phyloP scores from a whole-genome alignment of 2,329 filamentous ascomycete genomes.

The Aspergillus udagawae region DNA sequence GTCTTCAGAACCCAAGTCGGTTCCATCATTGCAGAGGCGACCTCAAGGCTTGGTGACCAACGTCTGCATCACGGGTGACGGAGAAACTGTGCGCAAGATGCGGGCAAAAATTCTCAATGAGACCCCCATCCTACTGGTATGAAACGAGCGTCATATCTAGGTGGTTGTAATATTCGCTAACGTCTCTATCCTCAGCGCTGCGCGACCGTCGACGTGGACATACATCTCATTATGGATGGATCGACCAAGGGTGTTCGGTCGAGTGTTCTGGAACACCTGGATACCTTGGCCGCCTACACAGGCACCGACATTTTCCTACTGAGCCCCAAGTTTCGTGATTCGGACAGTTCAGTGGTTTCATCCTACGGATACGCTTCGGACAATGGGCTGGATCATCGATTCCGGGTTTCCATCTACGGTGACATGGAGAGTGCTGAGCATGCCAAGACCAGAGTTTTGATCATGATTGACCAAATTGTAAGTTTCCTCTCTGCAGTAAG shows the following conservation, averaged over 20 bases:
- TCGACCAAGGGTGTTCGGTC: conserved; percentile 64
- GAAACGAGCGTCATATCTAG: conserved; percentile 29
- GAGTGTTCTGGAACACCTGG: conserved; percentile 76
- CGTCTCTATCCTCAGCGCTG: conserved; percentile 61
- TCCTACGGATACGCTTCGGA: conserved; percentile 74
- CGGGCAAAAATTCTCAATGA: conserved; percentile 86
- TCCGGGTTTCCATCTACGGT: conserved; percentile 90
- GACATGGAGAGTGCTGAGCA: conserved; percentile 94
- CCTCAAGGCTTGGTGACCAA: conserved; percentile 69
- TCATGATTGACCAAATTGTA: conserved; percentile 95
- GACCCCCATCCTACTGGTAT: conserved; percentile 86
- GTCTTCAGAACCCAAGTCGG: conserved; percentile 71
- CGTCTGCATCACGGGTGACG: conserved; percentile 83
- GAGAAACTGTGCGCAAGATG: conserved; percentile 84
- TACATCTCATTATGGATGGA: conserved; percentile 80
- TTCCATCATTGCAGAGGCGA: conserved; percentile 45
- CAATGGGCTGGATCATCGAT: conserved; percentile 78
- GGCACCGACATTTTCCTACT: conserved; percentile 96
- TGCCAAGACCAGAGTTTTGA: conserved; percentile 90
- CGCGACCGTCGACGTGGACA: conserved; percentile 89
- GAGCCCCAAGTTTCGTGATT: conserved; percentile 77
- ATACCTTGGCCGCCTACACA: conserved; percentile 80
- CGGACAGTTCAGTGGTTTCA: conserved; percentile 69
- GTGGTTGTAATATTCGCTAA: conserved; percentile 20
- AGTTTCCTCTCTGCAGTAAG: conserved; percentile 14